Base-by-base conservation (phyloP, 306 rosid genomes). In the Rosa lucieae region DNA sequence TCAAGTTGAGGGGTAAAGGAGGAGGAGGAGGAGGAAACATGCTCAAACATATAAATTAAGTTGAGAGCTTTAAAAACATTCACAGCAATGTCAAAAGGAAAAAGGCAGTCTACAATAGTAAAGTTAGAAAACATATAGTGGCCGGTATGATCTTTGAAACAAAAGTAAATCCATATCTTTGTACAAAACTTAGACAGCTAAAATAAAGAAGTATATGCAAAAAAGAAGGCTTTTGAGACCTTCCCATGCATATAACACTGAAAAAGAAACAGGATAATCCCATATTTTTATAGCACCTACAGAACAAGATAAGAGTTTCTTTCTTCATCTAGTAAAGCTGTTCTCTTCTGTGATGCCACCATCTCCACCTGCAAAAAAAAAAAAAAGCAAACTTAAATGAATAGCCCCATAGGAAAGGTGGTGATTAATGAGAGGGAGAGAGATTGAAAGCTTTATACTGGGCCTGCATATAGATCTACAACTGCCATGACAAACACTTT, bases 341-440 rank as follows among this genome's bases (percentile, higher is more conserved):
- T 55, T 92, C 97, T 84, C 65, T 92, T 80, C 87, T 91, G 78
- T 90, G 89, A 79, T 91, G 92, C 89, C 83, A 87, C 97, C 97
- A 92, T 84, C 97, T 94, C 98, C 98, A 94, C 95, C 98, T 94
- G 84, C 78, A 77, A 46, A 15, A 72, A 42, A 55, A 77, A 46
- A 15, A 72, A 42, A 55, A 15, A 32, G 47, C 1, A 72, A 67
- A 39, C 20, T 39, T 67, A 67, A 29, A 12, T 29, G 0, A 65
- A 5, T 29, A 18, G 44, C 1, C 61, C 75, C 44, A 65, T 17
- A 72, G 56, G 40, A 29, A 48, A 47, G 13, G 39, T n/a, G 21
- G 42, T 65, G 11, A 65, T 29, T 23, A 8, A 44, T 46, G 35
- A 69, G 37, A 68, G 55, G 53, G 52, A n/a, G 13, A 66, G 23